Evolutionary conservation across 139 green algal genomes (phyloP).

Genomic region (Haematococcus lacustris): DNA sequence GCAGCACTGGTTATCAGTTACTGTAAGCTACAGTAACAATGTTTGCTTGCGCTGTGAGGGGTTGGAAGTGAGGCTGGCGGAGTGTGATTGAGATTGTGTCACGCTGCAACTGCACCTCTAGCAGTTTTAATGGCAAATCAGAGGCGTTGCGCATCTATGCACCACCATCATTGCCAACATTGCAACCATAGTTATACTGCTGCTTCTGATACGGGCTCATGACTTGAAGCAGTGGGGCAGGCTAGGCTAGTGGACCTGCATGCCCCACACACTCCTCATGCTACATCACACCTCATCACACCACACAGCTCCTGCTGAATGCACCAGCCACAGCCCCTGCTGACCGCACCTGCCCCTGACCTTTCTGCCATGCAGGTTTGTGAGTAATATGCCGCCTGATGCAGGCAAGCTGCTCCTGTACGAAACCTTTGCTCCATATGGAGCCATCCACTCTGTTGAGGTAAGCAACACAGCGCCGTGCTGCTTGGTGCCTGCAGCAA

Average conservation of each 20-base stretch:
- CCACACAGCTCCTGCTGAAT: not conserved
- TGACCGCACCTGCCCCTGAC: not conserved
- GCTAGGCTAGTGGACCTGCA: not conserved
- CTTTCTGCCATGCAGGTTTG: constrained; percentile 1
- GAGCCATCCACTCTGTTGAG: constrained; percentile 49
- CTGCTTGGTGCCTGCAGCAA: too few relatives aligned
- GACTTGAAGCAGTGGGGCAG: not conserved
- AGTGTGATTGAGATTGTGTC: too few relatives aligned
- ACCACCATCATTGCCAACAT: not conserved
- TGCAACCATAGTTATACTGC: not conserved
- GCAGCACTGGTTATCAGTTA: too few relatives aligned
- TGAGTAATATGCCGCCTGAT: constrained; percentile 29
- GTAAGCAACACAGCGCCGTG: too few relatives aligned
- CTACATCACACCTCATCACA: too few relatives aligned
- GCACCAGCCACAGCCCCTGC: not conserved
- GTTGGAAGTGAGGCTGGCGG: not conserved
- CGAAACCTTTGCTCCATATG: constrained; percentile 63
- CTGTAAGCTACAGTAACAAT: too few relatives aligned
- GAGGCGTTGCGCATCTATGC: not conserved
- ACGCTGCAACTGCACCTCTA: not conserved
- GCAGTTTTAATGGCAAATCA: not conserved
- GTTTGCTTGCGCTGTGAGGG: too few relatives aligned
- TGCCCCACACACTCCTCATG: not conserved
- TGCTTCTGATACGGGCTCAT: not conserved
- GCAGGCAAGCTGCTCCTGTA: constrained; percentile 67